phyloP scores from a whole-genome alignment of 441 rosid genomes.

The Metrosideros polymorpha region DNA sequence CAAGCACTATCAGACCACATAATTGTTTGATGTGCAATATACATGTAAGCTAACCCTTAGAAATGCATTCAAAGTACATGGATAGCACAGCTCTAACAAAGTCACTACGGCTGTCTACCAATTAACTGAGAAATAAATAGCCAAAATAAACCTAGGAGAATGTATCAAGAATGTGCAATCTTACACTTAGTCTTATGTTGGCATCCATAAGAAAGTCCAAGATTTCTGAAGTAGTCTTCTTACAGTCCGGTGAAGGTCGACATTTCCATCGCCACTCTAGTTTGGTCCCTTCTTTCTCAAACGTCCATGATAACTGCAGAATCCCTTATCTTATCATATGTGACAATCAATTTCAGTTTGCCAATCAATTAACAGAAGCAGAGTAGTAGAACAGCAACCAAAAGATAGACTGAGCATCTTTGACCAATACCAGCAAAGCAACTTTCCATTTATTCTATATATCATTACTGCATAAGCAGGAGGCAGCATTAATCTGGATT shows the following conservation, averaged over 20 bases:
- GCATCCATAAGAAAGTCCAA: slow-evolving; percentile 82
- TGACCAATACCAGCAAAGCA: neutral
- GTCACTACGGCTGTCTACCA: neutral
- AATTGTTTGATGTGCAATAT: neutral
- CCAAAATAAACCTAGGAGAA: neutral
- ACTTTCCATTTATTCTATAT: neutral
- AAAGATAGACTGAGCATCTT: neutral
- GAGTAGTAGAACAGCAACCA: neutral
- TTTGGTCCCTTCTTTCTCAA: slow-evolving; percentile 80
- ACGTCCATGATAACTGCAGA: slow-evolving; percentile 76
- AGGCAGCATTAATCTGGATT: neutral
- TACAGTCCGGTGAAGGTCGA: slow-evolving; percentile 35
- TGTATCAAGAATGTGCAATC: neutral
- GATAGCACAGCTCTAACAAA: neutral
- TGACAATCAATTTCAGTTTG: neutral
- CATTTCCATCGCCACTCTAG: slow-evolving; percentile 93
- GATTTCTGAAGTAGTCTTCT: slow-evolving; percentile 39
- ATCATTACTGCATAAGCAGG: neutral
- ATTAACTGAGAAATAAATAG: neutral
- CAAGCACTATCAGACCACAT: neutral
- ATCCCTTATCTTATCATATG: neutral
- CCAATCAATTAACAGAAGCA: neutral
- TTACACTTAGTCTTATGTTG: slow-evolving; percentile 66
- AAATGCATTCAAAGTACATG: neutral
- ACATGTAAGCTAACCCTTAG: neutral